phyloP scores from a whole-genome alignment of 305 asterid genomes.

The Andrographis paniculata region DNA sequence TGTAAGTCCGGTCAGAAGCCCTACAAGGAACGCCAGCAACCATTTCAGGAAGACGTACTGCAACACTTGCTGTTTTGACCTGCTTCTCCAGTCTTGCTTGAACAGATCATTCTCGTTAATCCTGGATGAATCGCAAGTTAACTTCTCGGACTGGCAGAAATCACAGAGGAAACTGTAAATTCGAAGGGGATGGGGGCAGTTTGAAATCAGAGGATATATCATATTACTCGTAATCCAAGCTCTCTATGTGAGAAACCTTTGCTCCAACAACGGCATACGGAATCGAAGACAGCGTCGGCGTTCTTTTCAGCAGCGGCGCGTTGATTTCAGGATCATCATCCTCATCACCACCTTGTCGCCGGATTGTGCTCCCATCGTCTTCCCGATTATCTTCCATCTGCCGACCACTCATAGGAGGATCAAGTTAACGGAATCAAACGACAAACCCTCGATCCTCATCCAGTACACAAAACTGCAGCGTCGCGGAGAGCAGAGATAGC shows the following conservation, averaged over 20 bases:
- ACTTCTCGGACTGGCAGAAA: neutral
- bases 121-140: conserved; percentile 24
- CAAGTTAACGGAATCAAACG: no score
- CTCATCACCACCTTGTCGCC: no score
- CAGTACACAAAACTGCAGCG: no score
- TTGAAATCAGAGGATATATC: no score
- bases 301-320: neutral
- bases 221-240: conserved; percentile 83
- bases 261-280: conserved; percentile 40
- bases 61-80: conserved; percentile 64
- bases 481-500: no score
- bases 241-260: conserved; percentile 82
- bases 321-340: neutral
- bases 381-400: no score
- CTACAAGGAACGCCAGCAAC: conserved; percentile 70
- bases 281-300: neutral
- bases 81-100: conserved; percentile 96
- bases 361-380: no score
- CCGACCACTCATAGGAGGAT: no score
- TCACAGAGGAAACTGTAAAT: neutral
- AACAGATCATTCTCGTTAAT: conserved; percentile 92
- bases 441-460: no score
- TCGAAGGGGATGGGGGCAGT: no score
- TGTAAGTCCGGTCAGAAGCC: conserved; percentile 65
- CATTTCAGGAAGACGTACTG: conserved; percentile 75